Percentiles rank a stretch among this genome's conserved stretches.
These are phyloP conservation scores for Cercospora sp. DNA, from an alignment of 2,329 filamentous ascomycete species.

Conservation along the genomic window DNA sequence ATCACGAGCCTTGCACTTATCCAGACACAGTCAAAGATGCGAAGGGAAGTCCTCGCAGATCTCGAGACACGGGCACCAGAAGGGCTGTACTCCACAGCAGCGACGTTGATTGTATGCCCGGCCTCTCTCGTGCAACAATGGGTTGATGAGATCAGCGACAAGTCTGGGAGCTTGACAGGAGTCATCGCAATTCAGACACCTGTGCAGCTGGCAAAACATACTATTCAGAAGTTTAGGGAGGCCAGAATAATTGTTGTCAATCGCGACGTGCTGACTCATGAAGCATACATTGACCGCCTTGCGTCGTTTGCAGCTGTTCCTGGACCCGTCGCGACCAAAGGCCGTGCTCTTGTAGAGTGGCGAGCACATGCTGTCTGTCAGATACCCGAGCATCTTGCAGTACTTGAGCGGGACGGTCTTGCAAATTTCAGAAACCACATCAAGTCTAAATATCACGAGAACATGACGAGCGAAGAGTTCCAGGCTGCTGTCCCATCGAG, in stretches of 20 bases:
- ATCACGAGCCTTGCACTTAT: conserved; percentile 60
- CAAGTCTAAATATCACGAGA: conserved; percentile 22
- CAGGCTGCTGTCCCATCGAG: conserved; percentile 42
- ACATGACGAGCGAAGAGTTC: conserved; percentile 32
- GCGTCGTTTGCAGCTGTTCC: conserved; percentile 40
- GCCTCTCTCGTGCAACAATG: conserved; percentile 59
- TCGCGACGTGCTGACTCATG: conserved; percentile 51
- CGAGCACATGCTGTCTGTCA: conserved; percentile 46
- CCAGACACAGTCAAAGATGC: conserved; percentile 44
- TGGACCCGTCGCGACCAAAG: conserved; percentile 16
- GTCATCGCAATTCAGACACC: conserved; percentile 48
- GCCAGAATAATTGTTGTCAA: conserved; percentile 59
- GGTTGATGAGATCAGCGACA: conserved; percentile 54
- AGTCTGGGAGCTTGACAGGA: conserved; percentile 42
- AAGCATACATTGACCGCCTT: conserved; percentile 52
- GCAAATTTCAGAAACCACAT: conserved; percentile 36
- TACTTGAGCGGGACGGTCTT: conserved; percentile 38
- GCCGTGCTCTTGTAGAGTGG: conserved; percentile 57
- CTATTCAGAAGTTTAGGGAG: conserved; percentile 47
- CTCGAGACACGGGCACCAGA: conserved; percentile 21
- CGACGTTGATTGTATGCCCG: conserved; percentile 63
- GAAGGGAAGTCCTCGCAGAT: conserved; percentile 6
- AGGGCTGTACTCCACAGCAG: conserved; percentile 49
- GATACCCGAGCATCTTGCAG: conserved; percentile 46
- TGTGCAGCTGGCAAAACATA: conserved; percentile 44